Conservation (phyloP, 352 stramenopile species). For the Peronospora belbahrii region DNA sequence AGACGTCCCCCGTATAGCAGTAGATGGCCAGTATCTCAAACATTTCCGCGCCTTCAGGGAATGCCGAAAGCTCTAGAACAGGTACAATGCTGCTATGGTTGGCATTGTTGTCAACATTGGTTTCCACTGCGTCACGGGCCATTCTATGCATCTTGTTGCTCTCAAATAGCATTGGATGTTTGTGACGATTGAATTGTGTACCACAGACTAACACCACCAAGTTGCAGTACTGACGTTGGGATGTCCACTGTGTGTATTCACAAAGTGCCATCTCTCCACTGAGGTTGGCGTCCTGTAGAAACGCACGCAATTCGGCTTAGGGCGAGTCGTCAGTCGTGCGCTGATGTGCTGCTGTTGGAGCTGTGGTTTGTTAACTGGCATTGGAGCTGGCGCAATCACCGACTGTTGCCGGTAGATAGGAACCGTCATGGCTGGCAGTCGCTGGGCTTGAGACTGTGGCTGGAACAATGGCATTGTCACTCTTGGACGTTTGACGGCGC, state of each 20-base stretch:
- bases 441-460: slow-evolving; percentile 5
- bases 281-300: slow-evolving; percentile 25
- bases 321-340: slow-evolving; percentile 7
- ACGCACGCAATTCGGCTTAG: slow-evolving; percentile 25
- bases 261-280: slow-evolving; percentile 34
- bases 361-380: slow-evolving; percentile 6
- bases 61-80: slow-evolving; percentile 36
- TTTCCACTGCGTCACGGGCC: slow-evolving; percentile 23
- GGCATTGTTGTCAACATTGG: slow-evolving; percentile 1
- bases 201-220: slow-evolving; percentile 52
- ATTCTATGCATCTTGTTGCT: slow-evolving; percentile 36
- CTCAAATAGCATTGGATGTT: slow-evolving; percentile 55
- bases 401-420: slow-evolving; percentile 11
- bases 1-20: slow-evolving; percentile 49
- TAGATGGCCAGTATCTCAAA: slow-evolving; percentile 71
- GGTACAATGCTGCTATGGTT: slow-evolving; percentile 17
- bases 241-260: slow-evolving; percentile 47
- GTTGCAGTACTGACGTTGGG: slow-evolving; percentile 40
- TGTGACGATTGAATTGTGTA: slow-evolving; percentile 69
- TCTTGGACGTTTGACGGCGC: slow-evolving; percentile 29
- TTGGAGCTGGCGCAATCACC: not conserved
- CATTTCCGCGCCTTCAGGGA: slow-evolving; percentile 44
- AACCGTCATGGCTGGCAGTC: not conserved
- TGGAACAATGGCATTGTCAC: slow-evolving; percentile 2
- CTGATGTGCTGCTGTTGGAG: too few species aligned